Evolutionary conservation across 495 filamentous ascomycete genomes (phyloP), one percentile per base, ranked within the genome.

Genomic region (Astrocystis sublimbata): DNA sequence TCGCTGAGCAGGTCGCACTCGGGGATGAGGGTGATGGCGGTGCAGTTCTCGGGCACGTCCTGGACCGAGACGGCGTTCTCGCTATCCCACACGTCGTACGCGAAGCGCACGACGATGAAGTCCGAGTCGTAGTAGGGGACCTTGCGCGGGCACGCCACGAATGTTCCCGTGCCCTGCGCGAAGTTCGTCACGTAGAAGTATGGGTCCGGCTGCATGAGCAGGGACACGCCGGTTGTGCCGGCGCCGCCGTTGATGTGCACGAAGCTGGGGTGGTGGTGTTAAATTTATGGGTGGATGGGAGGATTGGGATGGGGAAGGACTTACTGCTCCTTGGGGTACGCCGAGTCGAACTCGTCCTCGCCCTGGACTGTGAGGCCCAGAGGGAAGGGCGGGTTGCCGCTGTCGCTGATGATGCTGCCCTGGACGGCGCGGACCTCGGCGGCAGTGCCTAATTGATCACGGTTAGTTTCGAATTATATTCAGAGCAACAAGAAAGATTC

Each of bases 361-460:
- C 15, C 19, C 36, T 71, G 68, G 17, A 70, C 51, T 6, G 41
- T 33, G 38, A 77, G 51, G 49, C 70, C 69, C 28, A 47, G 66
- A 2, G 73, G 73, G 53, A 67, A 69, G 2, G 63, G 66, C 7
- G 71, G 73, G n/a, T 45, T 69, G 17, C 68, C 75, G 36, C 65
- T 66, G 54, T 76, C 74, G 42, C 61, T 71, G 30, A 77, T 56
- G 46, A 76, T 51, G 42, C 60, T 68, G n/a, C 65, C 59, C 2
- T 30, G 21, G 17, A 45, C 50, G n/a, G 28, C 60, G 30, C 63
- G 58, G 10, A 66, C 28, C 13, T 72, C 64, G 5, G 41, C 19
- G 10, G 66, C 61, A 15, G 75, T 76, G 58, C 74, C 60, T 63
- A 3, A 4, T 23, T 10, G 17, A 19, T 28, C 28, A 52, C 33